Base-by-base conservation (phyloP, 176 grass and related monocot species). In the Oryza coarctata region DNA sequence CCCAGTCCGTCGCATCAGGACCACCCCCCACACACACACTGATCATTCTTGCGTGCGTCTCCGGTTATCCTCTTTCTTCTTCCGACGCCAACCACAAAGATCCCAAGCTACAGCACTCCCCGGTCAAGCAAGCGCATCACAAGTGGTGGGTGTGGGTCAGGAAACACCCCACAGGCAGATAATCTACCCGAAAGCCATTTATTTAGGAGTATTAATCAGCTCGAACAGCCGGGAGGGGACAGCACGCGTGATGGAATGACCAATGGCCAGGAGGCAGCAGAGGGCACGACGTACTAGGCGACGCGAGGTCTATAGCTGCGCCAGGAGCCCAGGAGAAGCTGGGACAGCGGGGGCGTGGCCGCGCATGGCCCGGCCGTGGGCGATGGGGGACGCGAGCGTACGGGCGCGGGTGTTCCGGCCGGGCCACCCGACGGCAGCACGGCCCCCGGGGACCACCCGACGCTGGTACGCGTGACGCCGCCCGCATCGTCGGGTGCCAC, bases 371-470 rank as follows among this genome's bases (percentile, higher is more conserved):
- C n/a, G n/a, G n/a, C n/a, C n/a, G n/a, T n/a, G n/a, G n/a, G 22
- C 31, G 20, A 27, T 38, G 72, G 47, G 32, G 7, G 43, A 14
- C 40, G 40, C 7, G 40, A 0, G 40, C 40, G 40, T 43, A 43
- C 40, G 44, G 50, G 17, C 33, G 65, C 36, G 50, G 74, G 23
- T 12, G 65, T 12, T 33, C 45, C 50, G 77, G 77, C 62, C 35
- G 27, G 70, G 70, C 77, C 62, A 86, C 63, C 85, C 63, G 71
- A 28, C 85, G 71, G 71, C 64, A 76, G 36, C 47, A 20, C 43
- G 62, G 45, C 33, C 68, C 80, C 55, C 43, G 12, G 63, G 40
- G 12, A 5, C 27, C 17, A 5, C 47, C 47, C 20, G 47, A 17
- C n/a, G n/a, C n/a, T n/a, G n/a, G n/a, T n/a, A n/a, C n/a, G n/a